Conservation (phyloP, 192 early-diverging fungal genomes). For the Thamnidium elegans region DNA sequence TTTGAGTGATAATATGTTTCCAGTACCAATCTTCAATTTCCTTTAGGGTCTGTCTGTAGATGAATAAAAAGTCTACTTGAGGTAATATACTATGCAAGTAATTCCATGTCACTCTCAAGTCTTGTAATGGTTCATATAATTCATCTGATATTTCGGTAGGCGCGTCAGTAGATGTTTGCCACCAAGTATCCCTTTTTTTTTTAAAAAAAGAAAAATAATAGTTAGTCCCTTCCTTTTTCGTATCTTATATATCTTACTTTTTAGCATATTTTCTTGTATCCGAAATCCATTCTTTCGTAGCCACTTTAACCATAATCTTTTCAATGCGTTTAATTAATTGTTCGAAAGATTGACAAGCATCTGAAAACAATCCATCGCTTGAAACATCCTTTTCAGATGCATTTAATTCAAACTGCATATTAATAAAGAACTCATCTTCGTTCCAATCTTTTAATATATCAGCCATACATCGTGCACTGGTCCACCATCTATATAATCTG, state of each 20-base stretch:
- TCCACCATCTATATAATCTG: constrained; percentile 51
- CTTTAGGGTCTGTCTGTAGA: constrained; percentile 39
- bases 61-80: constrained; percentile 27
- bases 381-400: constrained; percentile 2
- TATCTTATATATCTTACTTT: constrained; percentile 30
- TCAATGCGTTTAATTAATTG: constrained; percentile 40
- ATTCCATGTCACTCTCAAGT: constrained; percentile 38
- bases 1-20: constrained; percentile 49
- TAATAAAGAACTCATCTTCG: constrained; percentile 58
- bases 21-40: constrained; percentile 56
- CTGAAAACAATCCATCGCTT: constrained; percentile 12
- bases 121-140: constrained; percentile 45
- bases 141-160: constrained; percentile 44
- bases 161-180: constrained; percentile 32
- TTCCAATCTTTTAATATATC: constrained; percentile 48
- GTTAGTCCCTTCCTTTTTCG: background rate
- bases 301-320: constrained; percentile 41
- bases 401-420: constrained; percentile 43
- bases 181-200: constrained; percentile 43
- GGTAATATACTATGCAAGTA: constrained; percentile 40
- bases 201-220: background rate
- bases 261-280: constrained; percentile 43
- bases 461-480: constrained; percentile 42
- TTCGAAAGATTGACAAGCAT: constrained; percentile 22
- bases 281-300: constrained; percentile 43